A percentile compares a stretch with the other conserved stretches of the same genome.
Conservation (phyloP, 2,329 filamentous ascomycete genomes). For the Pyrenophora seminiperda region DNA sequence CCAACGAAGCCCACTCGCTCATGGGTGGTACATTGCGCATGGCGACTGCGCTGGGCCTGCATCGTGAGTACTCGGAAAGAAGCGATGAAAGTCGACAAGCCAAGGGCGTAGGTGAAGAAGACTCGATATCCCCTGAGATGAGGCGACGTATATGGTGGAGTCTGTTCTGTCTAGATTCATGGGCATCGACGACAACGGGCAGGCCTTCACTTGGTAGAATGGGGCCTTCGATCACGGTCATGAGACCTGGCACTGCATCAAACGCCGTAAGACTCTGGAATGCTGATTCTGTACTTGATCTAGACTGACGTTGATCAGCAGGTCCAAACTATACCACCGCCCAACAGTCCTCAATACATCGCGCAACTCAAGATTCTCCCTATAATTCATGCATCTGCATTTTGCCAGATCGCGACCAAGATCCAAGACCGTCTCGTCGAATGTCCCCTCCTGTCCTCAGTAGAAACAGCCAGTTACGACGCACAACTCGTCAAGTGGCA, state of each 20-base stretch:
- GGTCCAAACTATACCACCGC: slow-evolving; percentile 33
- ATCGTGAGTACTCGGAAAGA: slow-evolving; percentile 63
- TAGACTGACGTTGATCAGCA: slow-evolving; percentile 11
- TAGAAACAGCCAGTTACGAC: slow-evolving; percentile 71
- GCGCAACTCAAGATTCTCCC: slow-evolving; percentile 70
- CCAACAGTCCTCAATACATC: slow-evolving; percentile 47
- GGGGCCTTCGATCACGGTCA: slow-evolving; percentile 47
- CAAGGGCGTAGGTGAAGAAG: slow-evolving; percentile 35
- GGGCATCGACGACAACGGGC: slow-evolving; percentile 52
- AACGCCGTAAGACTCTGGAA: slow-evolving; percentile 33
- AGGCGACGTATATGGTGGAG: slow-evolving; percentile 54
- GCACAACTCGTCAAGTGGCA: slow-evolving; percentile 74
- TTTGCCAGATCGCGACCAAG: slow-evolving; percentile 77
- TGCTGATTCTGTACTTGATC: not conserved
- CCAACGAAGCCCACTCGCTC: slow-evolving; percentile 76
- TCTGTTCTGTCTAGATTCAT: slow-evolving; percentile 52
- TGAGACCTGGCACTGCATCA: slow-evolving; percentile 42
- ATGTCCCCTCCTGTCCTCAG: slow-evolving; percentile 67
- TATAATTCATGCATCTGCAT: slow-evolving; percentile 75
- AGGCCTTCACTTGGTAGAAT: slow-evolving; percentile 49
- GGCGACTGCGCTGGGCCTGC: slow-evolving; percentile 74
- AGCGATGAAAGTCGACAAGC: slow-evolving; percentile 24
- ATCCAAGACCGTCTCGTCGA: slow-evolving; percentile 78
- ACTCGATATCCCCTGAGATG: slow-evolving; percentile 47
- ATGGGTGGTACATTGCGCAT: slow-evolving; percentile 73